Evolutionary conservation across 163 green algal species (phyloP).

Genomic region (Chlamydomonas reinhardtii): DNA sequence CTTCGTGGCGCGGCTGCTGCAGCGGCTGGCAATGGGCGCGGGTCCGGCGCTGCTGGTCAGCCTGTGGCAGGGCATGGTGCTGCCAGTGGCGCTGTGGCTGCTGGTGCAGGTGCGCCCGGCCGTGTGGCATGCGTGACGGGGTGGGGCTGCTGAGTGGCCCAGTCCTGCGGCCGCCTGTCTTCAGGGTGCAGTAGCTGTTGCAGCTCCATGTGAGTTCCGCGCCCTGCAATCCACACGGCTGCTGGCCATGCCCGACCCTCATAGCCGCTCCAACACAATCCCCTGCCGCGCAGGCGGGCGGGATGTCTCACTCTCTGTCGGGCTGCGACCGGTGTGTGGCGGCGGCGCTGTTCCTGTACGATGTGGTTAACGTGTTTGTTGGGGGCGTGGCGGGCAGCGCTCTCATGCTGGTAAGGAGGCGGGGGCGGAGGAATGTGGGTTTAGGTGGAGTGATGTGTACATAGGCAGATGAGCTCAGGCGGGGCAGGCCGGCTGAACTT

Average conservation of each 20-base stretch:
- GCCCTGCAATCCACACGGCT: too few species aligned
- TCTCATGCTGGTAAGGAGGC: constrained; percentile 48
- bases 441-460: background rate
- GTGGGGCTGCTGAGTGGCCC: too few species aligned
- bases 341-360: constrained; percentile 85
- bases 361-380: constrained; percentile 90
- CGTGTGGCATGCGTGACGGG: too few species aligned
- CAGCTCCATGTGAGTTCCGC: too few species aligned
- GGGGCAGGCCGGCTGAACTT: too few species aligned
- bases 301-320: constrained; percentile 62
- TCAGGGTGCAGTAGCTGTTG: too few species aligned
- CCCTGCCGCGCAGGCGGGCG: background rate
- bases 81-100: constrained; percentile 79
- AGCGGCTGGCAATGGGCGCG: constrained; percentile 77
- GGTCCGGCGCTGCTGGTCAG: constrained; percentile 81
- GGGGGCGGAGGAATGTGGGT: background rate
- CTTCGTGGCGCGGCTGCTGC: constrained; percentile 48
- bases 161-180: too few species aligned
- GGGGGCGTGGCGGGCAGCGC: constrained; percentile 83
- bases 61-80: constrained; percentile 85
- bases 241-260: too few species aligned
- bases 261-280: too few species aligned
- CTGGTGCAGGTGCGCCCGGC: constrained; percentile 61
- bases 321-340: constrained; percentile 81
- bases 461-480: too few species aligned